Conservation (phyloP, 2,329 filamentous ascomycete genomes). For the Cladosporium oxysporum region DNA sequence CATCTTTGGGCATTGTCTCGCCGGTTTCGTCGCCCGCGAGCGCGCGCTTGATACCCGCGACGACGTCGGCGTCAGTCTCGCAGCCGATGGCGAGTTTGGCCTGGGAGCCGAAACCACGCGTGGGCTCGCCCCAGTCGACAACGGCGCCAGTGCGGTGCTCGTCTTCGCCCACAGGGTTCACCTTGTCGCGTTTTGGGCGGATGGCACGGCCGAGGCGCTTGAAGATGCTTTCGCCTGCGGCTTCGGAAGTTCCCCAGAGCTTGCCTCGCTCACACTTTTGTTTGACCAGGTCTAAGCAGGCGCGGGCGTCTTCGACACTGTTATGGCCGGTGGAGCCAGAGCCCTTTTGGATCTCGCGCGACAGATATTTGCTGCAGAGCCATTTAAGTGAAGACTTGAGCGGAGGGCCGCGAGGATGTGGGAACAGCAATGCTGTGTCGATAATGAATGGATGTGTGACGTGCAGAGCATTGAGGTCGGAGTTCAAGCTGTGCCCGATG, state of each 20-base stretch:
- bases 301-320: slow-evolving; percentile 87
- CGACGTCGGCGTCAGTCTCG: slow-evolving; percentile 58
- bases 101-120: slow-evolving; percentile 59
- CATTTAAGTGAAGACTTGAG: slow-evolving; percentile 90
- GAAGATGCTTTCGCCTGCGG: slow-evolving; percentile 85
- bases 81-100: slow-evolving; percentile 60
- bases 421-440: slow-evolving; percentile 87
- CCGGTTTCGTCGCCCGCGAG: slow-evolving; percentile 51
- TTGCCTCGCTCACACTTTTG: slow-evolving; percentile 94
- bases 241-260: slow-evolving; percentile 77
- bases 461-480: slow-evolving; percentile 79
- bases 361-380: slow-evolving; percentile 81
- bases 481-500: slow-evolving; percentile 78
- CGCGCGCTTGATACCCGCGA: slow-evolving; percentile 56
- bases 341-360: slow-evolving; percentile 83
- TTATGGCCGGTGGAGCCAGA: slow-evolving; percentile 75
- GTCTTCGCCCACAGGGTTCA: slow-evolving; percentile 39
- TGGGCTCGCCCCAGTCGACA: slow-evolving; percentile 86
- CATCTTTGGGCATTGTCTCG: slow-evolving; percentile 45
- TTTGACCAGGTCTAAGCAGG: slow-evolving; percentile 89
- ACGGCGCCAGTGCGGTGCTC: slow-evolving; percentile 67
- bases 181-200: slow-evolving; percentile 46
- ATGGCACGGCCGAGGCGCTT: slow-evolving; percentile 63
- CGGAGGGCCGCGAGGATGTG: slow-evolving; percentile 84
- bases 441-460: slow-evolving; percentile 90